These are phyloP conservation scores for Phaffomyces thermotolerans DNA, from an alignment of 805 yeast genomes.

Conservation along the genomic window DNA sequence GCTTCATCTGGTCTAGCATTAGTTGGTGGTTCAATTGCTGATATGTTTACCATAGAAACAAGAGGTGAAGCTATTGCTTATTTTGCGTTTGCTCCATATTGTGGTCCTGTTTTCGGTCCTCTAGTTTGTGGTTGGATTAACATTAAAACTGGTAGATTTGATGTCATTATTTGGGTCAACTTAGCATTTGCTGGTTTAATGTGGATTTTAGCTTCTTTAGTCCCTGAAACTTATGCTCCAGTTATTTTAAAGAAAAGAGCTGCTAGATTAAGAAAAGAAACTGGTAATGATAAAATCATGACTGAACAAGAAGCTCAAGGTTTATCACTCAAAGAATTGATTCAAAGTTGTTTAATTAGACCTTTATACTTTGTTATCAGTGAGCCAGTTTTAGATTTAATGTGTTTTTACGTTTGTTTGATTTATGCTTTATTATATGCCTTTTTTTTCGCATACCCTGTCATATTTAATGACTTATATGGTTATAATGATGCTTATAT, in stretches of 20 bases:
- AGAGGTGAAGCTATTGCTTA: conserved; percentile 88
- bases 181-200: conserved; percentile 85
- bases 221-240: conserved; percentile 93
- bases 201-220: conserved; percentile 55
- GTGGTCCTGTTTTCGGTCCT: conserved; percentile 90
- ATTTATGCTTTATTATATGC: conserved; percentile 89
- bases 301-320: conserved; percentile 89
- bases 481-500: conserved; percentile 70
- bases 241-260: conserved; percentile 68
- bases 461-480: conserved; percentile 70
- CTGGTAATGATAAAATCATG: conserved; percentile 80
- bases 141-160: conserved; percentile 60
- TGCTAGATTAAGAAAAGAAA: conserved; percentile 57
- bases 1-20: conserved; percentile 75
- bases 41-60: conserved; percentile 72
- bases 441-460: conserved; percentile 93
- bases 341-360: conserved; percentile 65
- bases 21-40: conserved; percentile 90
- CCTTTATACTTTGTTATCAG: conserved; percentile 72
- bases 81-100: conserved; percentile 87
- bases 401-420: conserved; percentile 81
- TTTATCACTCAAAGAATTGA: conserved; percentile 57
- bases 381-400: conserved; percentile 79
- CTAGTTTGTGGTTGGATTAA: conserved; percentile 81
- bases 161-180: conserved; percentile 80